These are phyloP conservation scores for Candida koratica DNA, from an alignment of 805 yeast genomes.

Conservation along the genomic window DNA sequence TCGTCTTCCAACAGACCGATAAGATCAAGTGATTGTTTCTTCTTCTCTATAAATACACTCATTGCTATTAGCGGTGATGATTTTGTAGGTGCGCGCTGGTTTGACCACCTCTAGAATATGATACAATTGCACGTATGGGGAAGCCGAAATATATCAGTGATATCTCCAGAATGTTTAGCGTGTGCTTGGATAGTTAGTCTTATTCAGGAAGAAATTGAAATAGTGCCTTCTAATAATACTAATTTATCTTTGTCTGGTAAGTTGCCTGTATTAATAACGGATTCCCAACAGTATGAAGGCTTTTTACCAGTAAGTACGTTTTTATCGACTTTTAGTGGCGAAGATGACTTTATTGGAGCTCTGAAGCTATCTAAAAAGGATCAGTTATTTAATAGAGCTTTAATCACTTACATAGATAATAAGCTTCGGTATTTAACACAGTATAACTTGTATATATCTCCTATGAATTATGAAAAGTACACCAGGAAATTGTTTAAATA, in stretches of 20 bases:
- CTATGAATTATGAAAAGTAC: conserved; percentile 57
- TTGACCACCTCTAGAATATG: conserved; percentile 8
- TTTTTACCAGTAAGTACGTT: conserved; percentile 16
- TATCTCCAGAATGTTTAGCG: conserved; percentile 53
- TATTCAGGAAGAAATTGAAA: conserved; percentile 18
- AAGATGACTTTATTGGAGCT: conserved; percentile 1
- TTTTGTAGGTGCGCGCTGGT: no score
- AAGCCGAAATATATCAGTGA: conserved; percentile 32
- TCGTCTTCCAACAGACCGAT: conserved; percentile 58
- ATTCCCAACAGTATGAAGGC: conserved; percentile 17
- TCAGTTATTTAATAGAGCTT: conserved; percentile 41
- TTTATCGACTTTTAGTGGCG: conserved; percentile 2
- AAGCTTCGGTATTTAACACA: conserved; percentile 47
- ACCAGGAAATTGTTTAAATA: conserved; percentile 52
- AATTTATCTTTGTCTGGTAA: conserved; percentile 46
- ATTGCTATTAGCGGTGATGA: no score
- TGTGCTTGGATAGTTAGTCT: conserved; percentile 37
- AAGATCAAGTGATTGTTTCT: conserved; percentile 40
- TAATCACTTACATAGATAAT: conserved; percentile 39
- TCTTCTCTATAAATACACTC: conserved; percentile 11
- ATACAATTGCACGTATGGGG: conserved; percentile 56
- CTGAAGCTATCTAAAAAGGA: conserved; percentile 16
- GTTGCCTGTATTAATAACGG: conserved; percentile 45
- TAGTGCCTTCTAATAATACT: conserved; percentile 58
- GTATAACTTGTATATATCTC: conserved; percentile 43